These are phyloP conservation scores for Mortierella sp. DNA, from an alignment of 371 early-diverging fungal genomes.

Conservation along the genomic window DNA sequence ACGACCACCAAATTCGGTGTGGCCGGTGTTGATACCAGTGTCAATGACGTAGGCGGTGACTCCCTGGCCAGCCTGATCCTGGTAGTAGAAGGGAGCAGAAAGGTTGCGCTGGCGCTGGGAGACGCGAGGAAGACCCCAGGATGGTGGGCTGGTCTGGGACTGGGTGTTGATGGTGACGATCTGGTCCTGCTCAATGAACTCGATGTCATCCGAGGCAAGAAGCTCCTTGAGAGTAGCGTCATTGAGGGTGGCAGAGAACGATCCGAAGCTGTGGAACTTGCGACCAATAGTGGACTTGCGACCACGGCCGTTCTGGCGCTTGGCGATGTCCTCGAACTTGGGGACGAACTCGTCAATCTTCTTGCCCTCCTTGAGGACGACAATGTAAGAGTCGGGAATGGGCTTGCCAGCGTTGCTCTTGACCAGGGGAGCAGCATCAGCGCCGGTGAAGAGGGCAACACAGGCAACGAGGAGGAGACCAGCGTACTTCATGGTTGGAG, in stretches of 20 bases:
- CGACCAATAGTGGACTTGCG: slow-evolving; percentile 27
- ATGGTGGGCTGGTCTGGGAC: slow-evolving; percentile 32
- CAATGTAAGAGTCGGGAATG: slow-evolving; percentile 59
- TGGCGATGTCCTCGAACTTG: slow-evolving; percentile 36
- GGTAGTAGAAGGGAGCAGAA: slow-evolving; percentile 42
- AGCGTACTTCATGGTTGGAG: slow-evolving; percentile 31
- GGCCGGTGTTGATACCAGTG: slow-evolving; percentile 61
- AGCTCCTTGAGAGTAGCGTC: slow-evolving; percentile 35
- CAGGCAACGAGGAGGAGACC: slow-evolving; percentile 34
- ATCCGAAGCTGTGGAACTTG: slow-evolving; percentile 14
- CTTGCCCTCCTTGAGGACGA: slow-evolving; percentile 50
- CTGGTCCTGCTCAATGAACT: slow-evolving; percentile 46
- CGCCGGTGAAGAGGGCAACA: slow-evolving; percentile 21
- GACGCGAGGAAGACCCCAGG: slow-evolving; percentile 69
- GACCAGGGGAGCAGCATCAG: slow-evolving; percentile 31
- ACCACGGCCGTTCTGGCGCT: slow-evolving; percentile 36
- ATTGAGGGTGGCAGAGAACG: slow-evolving; percentile 26
- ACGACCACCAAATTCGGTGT: slow-evolving; percentile 63
- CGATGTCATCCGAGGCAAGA: slow-evolving; percentile 39
- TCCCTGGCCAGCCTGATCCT: slow-evolving; percentile 54
- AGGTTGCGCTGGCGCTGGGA: slow-evolving; percentile 57
- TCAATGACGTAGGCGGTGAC: slow-evolving; percentile 65
- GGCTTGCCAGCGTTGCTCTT: slow-evolving; percentile 27
- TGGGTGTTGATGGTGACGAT: slow-evolving; percentile 29
- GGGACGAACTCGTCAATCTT: slow-evolving; percentile 12